phyloP scores from a whole-genome alignment of 2,329 filamentous ascomycete species.

The Capronia epimyces region DNA sequence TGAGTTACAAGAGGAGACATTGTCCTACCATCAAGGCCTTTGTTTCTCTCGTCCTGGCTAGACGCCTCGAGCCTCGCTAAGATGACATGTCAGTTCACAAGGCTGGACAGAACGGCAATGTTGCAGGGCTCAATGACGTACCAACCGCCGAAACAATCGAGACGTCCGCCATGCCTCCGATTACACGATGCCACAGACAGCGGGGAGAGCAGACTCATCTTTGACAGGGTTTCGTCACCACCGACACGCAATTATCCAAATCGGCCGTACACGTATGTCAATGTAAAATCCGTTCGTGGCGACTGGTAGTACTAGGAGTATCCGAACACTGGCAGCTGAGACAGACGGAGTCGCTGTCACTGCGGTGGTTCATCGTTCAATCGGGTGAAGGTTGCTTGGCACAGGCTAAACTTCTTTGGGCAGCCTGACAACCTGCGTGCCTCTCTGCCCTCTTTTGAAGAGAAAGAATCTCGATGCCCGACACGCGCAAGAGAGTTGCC shows the following conservation, averaged over 20 bases:
- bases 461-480: not conserved
- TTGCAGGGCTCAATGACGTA: constrained; percentile 32
- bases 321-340: no score
- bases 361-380: no score
- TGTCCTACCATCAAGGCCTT: constrained; percentile 46
- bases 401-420: constrained; percentile 1
- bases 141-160: constrained; percentile 40
- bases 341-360: no score
- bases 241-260: no score
- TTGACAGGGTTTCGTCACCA: no score
- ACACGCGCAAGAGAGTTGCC: constrained; percentile 6
- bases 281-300: no score
- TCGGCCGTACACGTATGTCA: no score
- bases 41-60: constrained; percentile 21
- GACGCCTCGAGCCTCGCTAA: constrained; percentile 36
- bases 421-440: constrained; percentile 11
- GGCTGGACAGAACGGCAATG: constrained; percentile 4
- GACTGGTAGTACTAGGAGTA: no score
- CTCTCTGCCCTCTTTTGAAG: constrained; percentile 2
- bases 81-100: constrained; percentile 12
- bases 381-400: constrained; percentile 3
- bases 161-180: constrained; percentile 38
- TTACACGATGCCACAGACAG: not conserved
- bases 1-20: not conserved
- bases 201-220: not conserved